Evolutionary conservation across 1,284 basidiomycete species (phyloP), one percentile per base, ranked within the genome.

Genomic region (Cutaneotrichosporon cavernicola): DNA sequence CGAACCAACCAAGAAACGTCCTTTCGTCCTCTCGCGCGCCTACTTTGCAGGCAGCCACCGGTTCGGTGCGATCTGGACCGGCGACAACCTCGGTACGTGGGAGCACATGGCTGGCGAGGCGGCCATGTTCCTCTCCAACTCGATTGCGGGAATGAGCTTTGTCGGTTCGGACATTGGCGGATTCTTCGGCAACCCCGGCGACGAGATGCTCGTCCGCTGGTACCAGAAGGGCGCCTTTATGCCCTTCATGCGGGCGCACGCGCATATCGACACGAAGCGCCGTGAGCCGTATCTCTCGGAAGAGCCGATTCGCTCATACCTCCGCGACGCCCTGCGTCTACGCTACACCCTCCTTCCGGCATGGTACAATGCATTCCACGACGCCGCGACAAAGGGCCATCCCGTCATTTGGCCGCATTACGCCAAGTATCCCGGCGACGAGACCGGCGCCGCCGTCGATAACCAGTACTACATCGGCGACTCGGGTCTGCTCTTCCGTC

Each of bases 211-310:
- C 34, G 89, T 96, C 9, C 86, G 97, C 46, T 99, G 96, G 96
- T 98, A 99, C 76, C 92, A 92, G 82, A 89, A 95, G 43, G 97
- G 96, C 32, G 88, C 89, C 13, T 97, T 98, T 80, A 89, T 89
- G 69, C 96, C 96, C 4, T 99, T 99, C 86, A 96, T 99, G 89
- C 88, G 96, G 60, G 96, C 96, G 0, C 97, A 99, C 80, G 97
- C 96, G 5, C 95, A 98, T 79, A 90, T 97, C 72, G 97, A 99
- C 80, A 97, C 96, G 51, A 99, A 98, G 82, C 88, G 97, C 50
- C 88, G 96, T 56, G 97, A 99, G 80, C 96, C 96, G 0, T 99
- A 90, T 84, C 85, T 99, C 0, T 86, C 91, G 60, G 91, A 93
- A 18, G 90, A 97, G 74, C 93, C 94, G 0, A 89, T 91, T 81